These are phyloP conservation scores for Colletotrichum kahawae DNA, from an alignment of 2,329 filamentous ascomycete species.

Conservation along the genomic window DNA sequence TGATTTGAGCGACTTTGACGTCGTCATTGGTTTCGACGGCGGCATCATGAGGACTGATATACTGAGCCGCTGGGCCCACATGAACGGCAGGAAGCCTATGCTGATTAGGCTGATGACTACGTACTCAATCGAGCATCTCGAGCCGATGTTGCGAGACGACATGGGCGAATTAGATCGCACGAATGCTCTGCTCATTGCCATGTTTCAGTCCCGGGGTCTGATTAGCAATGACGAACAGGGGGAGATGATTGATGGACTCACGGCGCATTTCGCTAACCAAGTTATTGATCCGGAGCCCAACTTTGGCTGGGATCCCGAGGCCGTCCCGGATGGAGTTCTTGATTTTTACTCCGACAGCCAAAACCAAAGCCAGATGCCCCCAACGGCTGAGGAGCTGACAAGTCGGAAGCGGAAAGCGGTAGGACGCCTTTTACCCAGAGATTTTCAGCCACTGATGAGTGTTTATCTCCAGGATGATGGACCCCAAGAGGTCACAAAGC, in stretches of 20 bases:
- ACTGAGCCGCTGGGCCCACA: slow-evolving; percentile 9
- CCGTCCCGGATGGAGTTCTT: slow-evolving; percentile 53
- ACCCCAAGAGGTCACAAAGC: background rate
- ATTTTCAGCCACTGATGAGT: background rate
- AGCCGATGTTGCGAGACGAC: slow-evolving; percentile 45
- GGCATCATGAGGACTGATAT: slow-evolving; percentile 45
- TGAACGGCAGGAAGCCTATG: slow-evolving; percentile 40
- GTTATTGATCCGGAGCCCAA: slow-evolving; percentile 42
- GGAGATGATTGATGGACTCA: slow-evolving; percentile 44
- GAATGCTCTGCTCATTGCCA: slow-evolving; percentile 43
- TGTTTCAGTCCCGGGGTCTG: slow-evolving; percentile 33
- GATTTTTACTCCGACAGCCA: slow-evolving; percentile 50
- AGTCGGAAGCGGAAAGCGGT: slow-evolving; percentile 19
- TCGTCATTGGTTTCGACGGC: slow-evolving; percentile 60
- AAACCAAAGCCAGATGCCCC: slow-evolving; percentile 18
- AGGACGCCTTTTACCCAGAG: background rate
- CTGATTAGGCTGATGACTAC: slow-evolving; percentile 54
- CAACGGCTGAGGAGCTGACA: slow-evolving; percentile 3
- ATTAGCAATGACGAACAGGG: slow-evolving; percentile 23
- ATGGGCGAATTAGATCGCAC: slow-evolving; percentile 51
- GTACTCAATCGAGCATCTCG: slow-evolving; percentile 62
- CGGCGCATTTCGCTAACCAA: slow-evolving; percentile 51
- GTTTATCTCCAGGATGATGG: background rate
- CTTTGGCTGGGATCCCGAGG: slow-evolving; percentile 52
- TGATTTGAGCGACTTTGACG: slow-evolving; percentile 48